Evolutionary conservation across 257 asterid genomes (phyloP).

Genomic region (Knoxia roxburghii): DNA sequence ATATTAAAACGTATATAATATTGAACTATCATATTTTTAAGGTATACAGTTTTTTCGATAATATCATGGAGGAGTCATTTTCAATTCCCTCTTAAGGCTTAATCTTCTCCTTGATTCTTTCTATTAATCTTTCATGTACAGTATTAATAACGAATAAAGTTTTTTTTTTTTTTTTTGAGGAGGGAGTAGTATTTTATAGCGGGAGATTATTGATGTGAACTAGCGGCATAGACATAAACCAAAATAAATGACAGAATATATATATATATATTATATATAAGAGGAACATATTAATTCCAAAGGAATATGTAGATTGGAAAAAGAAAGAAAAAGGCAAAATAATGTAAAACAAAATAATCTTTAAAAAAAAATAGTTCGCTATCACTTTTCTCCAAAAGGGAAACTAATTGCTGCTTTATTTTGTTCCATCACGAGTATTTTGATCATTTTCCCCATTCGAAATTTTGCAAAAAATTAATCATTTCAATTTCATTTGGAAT

Average conservation of each 20-base stretch:
- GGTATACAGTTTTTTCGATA: too few relatives aligned
- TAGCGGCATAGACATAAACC: not conserved
- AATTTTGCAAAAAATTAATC: not conserved
- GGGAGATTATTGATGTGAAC: conserved; percentile 2
- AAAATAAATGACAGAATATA: not conserved
- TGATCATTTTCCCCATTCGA: not conserved
- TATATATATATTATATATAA: too few relatives aligned
- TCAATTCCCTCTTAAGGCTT: too few relatives aligned
- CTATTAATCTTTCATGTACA: too few relatives aligned
- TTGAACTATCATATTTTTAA: too few relatives aligned
- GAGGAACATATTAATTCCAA: conserved; percentile 4
- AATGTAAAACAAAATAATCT: not conserved
- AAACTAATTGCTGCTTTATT: conserved; percentile 1
- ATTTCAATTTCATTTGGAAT: not conserved
- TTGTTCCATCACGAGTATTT: not conserved
- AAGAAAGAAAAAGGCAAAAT: not conserved
- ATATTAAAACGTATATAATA: too few relatives aligned
- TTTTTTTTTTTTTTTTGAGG: too few relatives aligned
- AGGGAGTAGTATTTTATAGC: not conserved
- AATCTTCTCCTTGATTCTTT: too few relatives aligned
- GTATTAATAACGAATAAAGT: too few relatives aligned
- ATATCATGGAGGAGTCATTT: too few relatives aligned
- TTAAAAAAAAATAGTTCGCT: not conserved
- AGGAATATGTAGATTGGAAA: not conserved
- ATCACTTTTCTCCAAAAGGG: not conserved